Conservation (phyloP, 805 yeast species). For the Ogataea philodendri region DNA sequence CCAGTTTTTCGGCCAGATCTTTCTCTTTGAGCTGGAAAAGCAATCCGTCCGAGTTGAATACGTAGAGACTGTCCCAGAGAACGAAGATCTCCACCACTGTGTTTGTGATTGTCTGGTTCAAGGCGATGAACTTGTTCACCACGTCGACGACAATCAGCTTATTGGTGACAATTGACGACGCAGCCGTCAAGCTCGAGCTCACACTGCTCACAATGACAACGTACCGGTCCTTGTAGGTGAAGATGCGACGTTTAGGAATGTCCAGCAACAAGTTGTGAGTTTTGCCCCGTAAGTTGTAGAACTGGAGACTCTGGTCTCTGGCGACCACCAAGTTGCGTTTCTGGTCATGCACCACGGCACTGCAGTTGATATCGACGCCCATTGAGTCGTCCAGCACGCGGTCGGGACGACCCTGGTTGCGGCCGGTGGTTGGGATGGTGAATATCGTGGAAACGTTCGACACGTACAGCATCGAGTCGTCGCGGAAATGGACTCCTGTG, state of each 20-base stretch:
- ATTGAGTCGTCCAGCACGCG: slow-evolving; percentile 42
- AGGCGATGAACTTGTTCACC: slow-evolving; percentile 65
- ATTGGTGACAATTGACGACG: slow-evolving; percentile 39
- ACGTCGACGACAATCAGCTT: slow-evolving; percentile 68
- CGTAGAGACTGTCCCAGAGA: slow-evolving; percentile 54
- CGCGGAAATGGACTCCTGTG: slow-evolving; percentile 66
- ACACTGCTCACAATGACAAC: slow-evolving; percentile 58
- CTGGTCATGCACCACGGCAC: slow-evolving; percentile 34
- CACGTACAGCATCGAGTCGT: slow-evolving; percentile 58
- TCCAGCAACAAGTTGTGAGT: slow-evolving; percentile 55
- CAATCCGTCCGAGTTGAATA: slow-evolving; percentile 74
- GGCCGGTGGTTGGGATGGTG: slow-evolving; percentile 73
- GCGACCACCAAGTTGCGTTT: slow-evolving; percentile 54
- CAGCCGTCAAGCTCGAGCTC: slow-evolving; percentile 31
- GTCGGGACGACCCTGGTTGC: slow-evolving; percentile 65
- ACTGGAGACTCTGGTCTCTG: slow-evolving; percentile 58
- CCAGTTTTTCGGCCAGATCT: slow-evolving; percentile 62
- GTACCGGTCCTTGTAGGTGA: slow-evolving; percentile 45
- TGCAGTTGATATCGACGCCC: slow-evolving; percentile 53
- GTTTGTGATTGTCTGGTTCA: slow-evolving; percentile 65
- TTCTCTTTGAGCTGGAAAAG: slow-evolving; percentile 68
- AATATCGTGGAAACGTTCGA: slow-evolving; percentile 72
- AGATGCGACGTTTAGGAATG: slow-evolving; percentile 51
- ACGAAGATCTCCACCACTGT: slow-evolving; percentile 57
- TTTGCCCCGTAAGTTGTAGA: slow-evolving; percentile 56